These are phyloP conservation scores for Metarhizium album DNA, from an alignment of 2,329 filamentous ascomycete genomes.

Conservation along the genomic window DNA sequence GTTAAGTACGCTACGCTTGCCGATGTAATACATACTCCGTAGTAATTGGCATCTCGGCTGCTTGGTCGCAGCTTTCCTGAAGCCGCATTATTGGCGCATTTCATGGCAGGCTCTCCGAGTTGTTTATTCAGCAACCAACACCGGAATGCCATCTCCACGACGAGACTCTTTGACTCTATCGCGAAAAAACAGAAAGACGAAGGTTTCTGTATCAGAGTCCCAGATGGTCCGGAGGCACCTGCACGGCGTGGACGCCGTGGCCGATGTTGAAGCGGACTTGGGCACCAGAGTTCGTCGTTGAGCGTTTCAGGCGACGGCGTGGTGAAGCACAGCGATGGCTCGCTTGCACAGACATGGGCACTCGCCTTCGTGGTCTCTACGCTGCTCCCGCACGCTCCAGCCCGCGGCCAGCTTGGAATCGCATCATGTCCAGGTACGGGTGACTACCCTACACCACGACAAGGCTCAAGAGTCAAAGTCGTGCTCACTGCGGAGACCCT, in stretches of 20 bases:
- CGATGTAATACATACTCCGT: background rate
- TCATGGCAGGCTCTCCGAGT: no score
- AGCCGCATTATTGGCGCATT: no score
- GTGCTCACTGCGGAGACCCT: no score
- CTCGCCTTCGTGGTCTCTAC: no score
- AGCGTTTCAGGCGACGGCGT: background rate
- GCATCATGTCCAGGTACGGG: slow-evolving; percentile 8
- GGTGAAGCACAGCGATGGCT: background rate
- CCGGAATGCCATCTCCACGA: background rate
- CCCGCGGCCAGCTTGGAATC: background rate
- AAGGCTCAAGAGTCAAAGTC: no score
- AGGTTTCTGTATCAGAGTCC: background rate
- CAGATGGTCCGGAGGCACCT: background rate
- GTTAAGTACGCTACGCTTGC: background rate
- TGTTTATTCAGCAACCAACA: no score
- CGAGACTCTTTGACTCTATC: background rate
- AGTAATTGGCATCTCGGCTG: no score
- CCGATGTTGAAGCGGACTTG: background rate
- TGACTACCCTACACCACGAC: no score
- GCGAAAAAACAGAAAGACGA: background rate
- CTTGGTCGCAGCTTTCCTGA: no score
- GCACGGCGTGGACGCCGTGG: background rate
- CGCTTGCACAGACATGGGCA: background rate
- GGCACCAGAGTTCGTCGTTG: background rate
- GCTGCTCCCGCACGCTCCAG: background rate